These are phyloP conservation scores for Cryptococcus sp. DNA, from an alignment of 1,284 basidiomycete species.

Conservation along the genomic window DNA sequence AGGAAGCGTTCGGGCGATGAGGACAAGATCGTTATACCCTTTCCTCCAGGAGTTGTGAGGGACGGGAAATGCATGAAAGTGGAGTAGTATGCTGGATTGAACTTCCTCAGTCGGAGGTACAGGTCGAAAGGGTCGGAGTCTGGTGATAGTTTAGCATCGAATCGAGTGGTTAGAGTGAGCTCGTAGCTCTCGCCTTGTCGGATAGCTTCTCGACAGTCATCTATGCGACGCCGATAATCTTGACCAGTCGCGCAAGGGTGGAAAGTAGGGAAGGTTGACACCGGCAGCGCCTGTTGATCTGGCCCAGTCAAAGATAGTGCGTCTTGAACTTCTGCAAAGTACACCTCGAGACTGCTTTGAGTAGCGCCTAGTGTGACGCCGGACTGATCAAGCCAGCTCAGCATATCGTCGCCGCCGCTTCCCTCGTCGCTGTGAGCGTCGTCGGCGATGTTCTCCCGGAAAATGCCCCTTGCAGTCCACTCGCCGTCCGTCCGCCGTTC, in stretches of 20 bases:
- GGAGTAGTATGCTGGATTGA: conserved; percentile 90
- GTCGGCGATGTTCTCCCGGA: conserved; percentile 21
- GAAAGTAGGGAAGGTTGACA: conserved; percentile 36
- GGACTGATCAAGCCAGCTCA: conserved; percentile 36
- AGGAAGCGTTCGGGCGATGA: conserved; percentile 92
- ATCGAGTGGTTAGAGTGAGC: conserved; percentile 83
- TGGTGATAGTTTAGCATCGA: conserved; percentile 39
- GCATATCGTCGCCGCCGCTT: conserved; percentile 18
- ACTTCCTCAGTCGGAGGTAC: conserved; percentile 63
- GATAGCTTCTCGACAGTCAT: conserved; percentile 72
- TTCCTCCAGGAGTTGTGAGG: conserved; percentile 46
- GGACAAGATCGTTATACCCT: conserved; percentile 68
- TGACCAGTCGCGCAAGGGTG: conserved; percentile 45
- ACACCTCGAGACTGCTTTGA: conserved; percentile 25
- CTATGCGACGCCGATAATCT: conserved; percentile 72
- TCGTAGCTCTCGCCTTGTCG: conserved; percentile 93
- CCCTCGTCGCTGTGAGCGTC: conserved; percentile 4
- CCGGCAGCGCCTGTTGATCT: neutral
- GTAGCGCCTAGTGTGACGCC: conserved; percentile 39
- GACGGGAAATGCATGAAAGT: conserved; percentile 72
- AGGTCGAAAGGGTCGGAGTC: conserved; percentile 38
- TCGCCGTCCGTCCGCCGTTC: conserved; percentile 47
- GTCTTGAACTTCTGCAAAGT: conserved; percentile 8
- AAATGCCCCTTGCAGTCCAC: conserved; percentile 56
- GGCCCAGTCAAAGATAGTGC: conserved; percentile 9